A percentile compares a stretch with the other conserved stretches of the same genome.
Evolutionary conservation across 192 early-diverging fungal genomes (phyloP).

Genomic region (Gigaspora rosea): DNA sequence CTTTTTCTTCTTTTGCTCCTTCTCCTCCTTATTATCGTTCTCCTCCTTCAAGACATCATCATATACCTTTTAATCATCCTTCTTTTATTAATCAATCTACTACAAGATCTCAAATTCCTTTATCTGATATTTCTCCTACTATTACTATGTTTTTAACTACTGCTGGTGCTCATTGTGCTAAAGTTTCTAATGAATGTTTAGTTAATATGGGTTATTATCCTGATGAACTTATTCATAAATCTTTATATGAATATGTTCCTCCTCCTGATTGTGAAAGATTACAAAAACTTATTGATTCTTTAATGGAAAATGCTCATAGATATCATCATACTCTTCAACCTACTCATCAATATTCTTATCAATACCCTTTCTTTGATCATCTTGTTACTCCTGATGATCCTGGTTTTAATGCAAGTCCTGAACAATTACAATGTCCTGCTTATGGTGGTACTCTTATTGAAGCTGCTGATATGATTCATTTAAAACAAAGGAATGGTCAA

Average conservation of each 20-base stretch:
- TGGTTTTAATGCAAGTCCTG: conserved; percentile 43
- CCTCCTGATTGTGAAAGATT: neutral
- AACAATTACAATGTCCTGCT: conserved; percentile 29
- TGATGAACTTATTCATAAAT: conserved; percentile 54
- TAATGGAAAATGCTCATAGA: conserved; percentile 4
- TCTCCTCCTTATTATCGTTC: conserved; percentile 17
- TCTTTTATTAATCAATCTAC: neutral
- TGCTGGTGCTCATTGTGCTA: conserved; percentile 50
- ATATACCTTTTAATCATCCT: neutral
- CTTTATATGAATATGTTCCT: conserved; percentile 34
- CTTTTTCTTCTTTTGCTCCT: neutral
- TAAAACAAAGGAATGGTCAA: conserved; percentile 47
- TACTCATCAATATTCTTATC: conserved; percentile 32
- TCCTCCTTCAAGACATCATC: neutral
- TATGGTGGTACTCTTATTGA: conserved; percentile 33
- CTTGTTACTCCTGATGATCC: conserved; percentile 42
- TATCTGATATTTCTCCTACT: conserved; percentile 34
- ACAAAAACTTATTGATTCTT: conserved; percentile 5
- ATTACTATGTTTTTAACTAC: conserved; percentile 53
- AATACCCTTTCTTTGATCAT: conserved; percentile 34
- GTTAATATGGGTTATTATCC: conserved; percentile 57
- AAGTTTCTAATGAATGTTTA: conserved; percentile 53
- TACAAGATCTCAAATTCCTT: conserved; percentile 26
- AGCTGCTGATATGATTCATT: conserved; percentile 50
- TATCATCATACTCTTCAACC: conserved; percentile 20